Evolutionary conservation across 331 rosid genomes (phyloP).

Genomic region (Malus hybrid): DNA sequence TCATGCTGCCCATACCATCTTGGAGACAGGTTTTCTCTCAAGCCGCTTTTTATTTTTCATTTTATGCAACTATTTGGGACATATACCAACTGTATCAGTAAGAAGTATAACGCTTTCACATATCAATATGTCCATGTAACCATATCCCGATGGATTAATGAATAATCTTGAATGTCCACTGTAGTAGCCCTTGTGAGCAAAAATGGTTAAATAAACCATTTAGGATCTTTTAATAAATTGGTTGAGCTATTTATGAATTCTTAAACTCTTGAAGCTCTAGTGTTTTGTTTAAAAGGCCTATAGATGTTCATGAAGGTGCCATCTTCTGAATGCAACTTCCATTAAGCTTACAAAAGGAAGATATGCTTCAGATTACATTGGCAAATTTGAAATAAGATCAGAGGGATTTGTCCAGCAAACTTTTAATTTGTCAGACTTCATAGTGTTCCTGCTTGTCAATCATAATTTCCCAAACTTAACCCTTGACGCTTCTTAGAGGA

Average conservation of each 20-base stretch:
- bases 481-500: neutral
- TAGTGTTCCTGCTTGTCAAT: neutral
- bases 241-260: neutral
- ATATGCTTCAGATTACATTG: neutral
- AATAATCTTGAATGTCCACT: neutral
- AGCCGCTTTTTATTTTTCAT: neutral
- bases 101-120: neutral
- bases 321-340: neutral
- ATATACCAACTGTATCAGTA: neutral
- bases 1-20: slow-evolving; percentile 77
- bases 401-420: neutral
- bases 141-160: neutral
- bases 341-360: neutral
- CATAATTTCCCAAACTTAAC: neutral
- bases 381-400: neutral
- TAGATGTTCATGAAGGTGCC: neutral
- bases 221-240: neutral
- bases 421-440: neutral
- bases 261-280: neutral
- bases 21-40: slow-evolving; percentile 55
- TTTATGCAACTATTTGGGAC: neutral
- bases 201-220: neutral
- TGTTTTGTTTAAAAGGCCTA: neutral
- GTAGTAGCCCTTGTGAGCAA: neutral
- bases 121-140: neutral